Base-by-base conservation (phyloP, 148 eudicot genomes). In the Diospyros kaki region DNA sequence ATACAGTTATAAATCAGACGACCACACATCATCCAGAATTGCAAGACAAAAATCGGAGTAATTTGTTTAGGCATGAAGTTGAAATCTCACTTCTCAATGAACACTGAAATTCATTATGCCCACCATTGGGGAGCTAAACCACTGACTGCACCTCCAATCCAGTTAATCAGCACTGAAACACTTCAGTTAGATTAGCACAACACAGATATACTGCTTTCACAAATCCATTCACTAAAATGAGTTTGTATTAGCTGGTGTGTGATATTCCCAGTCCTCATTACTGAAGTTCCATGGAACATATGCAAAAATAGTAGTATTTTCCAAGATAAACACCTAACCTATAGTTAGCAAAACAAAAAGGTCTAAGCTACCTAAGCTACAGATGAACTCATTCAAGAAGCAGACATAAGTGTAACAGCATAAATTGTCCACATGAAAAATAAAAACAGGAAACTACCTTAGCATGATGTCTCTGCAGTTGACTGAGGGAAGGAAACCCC, bases 371-470 rank as follows among this genome's bases (percentile, higher is more conserved):
- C 3, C 60, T 15, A 56, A 15, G 2, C 60, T 13, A 13, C 60
- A 48, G 4, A 56, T 10, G 15, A 56, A 56, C 60, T 13, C 60
- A 13, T 13, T 10, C 4, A 56, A 18, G 15, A 56, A 56, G 18
- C 13, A 13, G 17, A 6, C 1, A 10, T 8, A 14, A 56, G 17
- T 6, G 3, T 3, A 15, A 4, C 8, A n/a, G 8, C 17, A 43
- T 17, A 58, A 15, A 45, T 2, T 43, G 63, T 48, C 64, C 17
- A 44, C 12, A 58, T n/a, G 38, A 13, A 18, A 17, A 64, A 38
- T 18, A 54, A 15, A 56, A 53, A 65, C 10, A 54, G 63, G 17
- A 71, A 51, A 55, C 75, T 77, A 77, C 75, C 80, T 71, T 65
- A 54, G 50, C n/a, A 18, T 64, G 55, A 53, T 63, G 61, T 65